These are phyloP conservation scores for Tetragonia tetragonoides DNA, from an alignment of 148 eudicot species.

Conservation along the genomic window DNA sequence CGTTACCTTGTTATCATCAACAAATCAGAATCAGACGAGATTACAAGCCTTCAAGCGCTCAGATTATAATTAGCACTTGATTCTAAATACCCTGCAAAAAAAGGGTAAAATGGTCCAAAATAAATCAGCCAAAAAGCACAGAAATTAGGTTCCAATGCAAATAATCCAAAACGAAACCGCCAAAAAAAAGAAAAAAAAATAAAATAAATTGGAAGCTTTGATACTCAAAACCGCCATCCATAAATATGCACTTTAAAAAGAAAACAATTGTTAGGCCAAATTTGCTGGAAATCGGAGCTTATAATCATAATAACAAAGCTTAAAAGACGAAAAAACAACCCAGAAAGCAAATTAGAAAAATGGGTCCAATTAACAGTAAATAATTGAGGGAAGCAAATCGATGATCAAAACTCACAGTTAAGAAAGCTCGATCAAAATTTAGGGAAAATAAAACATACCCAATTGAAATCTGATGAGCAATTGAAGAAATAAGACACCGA, in stretches of 20 bases:
- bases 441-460: slow-evolving; percentile 14
- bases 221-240: background rate
- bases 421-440: background rate
- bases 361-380: background rate
- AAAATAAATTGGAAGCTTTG: background rate
- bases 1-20: slow-evolving; percentile 26
- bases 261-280: background rate
- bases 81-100: slow-evolving; percentile 19
- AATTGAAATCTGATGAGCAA: slow-evolving; percentile 14
- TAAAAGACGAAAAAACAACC: background rate
- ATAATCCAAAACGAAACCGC: background rate
- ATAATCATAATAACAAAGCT: slow-evolving; percentile 11
- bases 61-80: slow-evolving; percentile 12
- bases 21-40: background rate
- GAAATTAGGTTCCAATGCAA: background rate
- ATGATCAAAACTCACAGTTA: slow-evolving; percentile 13
- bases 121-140: background rate
- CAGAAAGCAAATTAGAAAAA: background rate
- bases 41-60: slow-evolving; percentile 9
- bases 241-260: background rate
- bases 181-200: background rate
- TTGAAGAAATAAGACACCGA: slow-evolving; percentile 15
- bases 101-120: background rate
- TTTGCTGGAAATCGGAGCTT: background rate
- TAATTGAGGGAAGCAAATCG: background rate